Evolutionary conservation across 345 rosid species (phyloP), one percentile per base, ranked within the genome.

Genomic region (Ailanthus altissimus): DNA sequence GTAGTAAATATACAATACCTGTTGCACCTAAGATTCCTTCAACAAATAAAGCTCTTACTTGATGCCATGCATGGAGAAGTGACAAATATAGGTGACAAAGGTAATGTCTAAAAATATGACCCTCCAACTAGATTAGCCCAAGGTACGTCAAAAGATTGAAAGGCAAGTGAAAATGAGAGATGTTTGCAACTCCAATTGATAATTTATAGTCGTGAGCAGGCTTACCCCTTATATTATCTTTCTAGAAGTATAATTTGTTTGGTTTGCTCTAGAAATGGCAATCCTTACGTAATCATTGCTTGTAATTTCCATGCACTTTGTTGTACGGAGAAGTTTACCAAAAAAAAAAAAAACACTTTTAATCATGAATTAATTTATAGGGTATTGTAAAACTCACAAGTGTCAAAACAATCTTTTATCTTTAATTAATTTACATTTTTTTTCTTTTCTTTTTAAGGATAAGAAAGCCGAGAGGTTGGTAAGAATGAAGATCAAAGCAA

Each of bases 401-500:
- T 32, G 38, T 32, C 66, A 62, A 32, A 16, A 6, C 43, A 54
- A 54, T 54, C 25, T 6, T 54, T 32, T 32, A 32, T 32, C 3
- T 32, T 49, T 51, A 16, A 5, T 2, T 20, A n/a, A 15, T 18
- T 10, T 11, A 14, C 5, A 11, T 49, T 14, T 49, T 9, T 9
- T 9, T 53, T 53, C 20, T 3, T 53, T 18, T 18, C 20, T 25
- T 12, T 38, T 16, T 14, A 2, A 60, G n/a, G 47, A 62, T 18
- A 46, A 32, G 0, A 26, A 20, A 14, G 26, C n/a, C 0, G 40
- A 23, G n/a, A 25, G 42, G 10, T 6, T 12, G 43, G 54, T 20
- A 21, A 26, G 54, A 58, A 49, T 58, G 46, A 32, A 73, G 56
- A 45, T 21, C 21, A 73, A 73, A 43, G 54, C 42, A 45, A 62